Conservation (phyloP, 1,284 basidiomycete genomes). For the Anthracocystis panici-leucophaei region DNA sequence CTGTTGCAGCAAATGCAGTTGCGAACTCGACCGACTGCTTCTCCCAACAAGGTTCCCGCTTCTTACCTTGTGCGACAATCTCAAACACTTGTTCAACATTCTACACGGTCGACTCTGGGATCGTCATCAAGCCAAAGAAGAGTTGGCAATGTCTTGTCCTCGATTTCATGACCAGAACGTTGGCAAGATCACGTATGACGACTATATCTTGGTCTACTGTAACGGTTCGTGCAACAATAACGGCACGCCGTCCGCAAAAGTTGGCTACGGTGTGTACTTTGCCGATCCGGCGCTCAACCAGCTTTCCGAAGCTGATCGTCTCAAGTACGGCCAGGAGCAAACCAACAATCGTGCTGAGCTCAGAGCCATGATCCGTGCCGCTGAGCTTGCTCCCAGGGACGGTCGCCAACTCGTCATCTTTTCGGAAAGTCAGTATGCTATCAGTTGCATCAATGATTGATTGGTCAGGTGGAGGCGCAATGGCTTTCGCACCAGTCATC, state of each 20-base stretch:
- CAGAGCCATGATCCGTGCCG: conserved; percentile 79
- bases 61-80: no score
- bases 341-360: conserved; percentile 90
- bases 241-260: no score
- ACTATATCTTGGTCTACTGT: no score
- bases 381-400: conserved; percentile 76
- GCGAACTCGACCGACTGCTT: no score
- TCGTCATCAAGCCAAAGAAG: not conserved
- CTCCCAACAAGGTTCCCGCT: no score
- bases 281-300: no score
- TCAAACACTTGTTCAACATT: no score
- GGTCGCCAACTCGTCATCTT: conserved; percentile 75
- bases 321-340: conserved; percentile 77
- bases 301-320: conserved; percentile 81
- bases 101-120: not conserved
- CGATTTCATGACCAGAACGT: no score
- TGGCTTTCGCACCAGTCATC: conserved; percentile 73
- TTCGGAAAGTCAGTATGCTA: conserved; percentile 71
- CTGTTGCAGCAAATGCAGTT: no score
- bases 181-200: no score
- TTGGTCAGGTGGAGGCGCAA: conserved; percentile 75
- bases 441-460: conserved; percentile 75
- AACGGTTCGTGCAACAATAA: no score
- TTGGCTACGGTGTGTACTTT: no score
- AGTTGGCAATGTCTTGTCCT: conserved; percentile 63